Evolutionary conservation across 768 basidiomycete genomes (phyloP).

Genomic region (Termitomyces sp.): DNA sequence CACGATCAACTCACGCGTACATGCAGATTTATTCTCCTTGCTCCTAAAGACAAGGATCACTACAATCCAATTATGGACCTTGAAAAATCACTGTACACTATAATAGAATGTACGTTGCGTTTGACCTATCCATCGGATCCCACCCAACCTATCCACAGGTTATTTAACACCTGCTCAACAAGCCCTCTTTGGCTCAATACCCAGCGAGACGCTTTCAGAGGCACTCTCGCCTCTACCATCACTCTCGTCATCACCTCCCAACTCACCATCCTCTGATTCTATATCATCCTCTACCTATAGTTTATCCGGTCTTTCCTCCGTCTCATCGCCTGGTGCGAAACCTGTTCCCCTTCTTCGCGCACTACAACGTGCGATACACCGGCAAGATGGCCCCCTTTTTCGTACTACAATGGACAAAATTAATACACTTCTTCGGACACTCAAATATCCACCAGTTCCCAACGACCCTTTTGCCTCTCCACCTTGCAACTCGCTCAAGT

Average conservation of each 20-base stretch:
- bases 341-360: conserved; percentile 44
- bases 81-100: conserved; percentile 66
- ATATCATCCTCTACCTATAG: conserved; percentile 27
- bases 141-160: conserved; percentile 31
- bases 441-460: conserved; percentile 67
- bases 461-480: conserved; percentile 44
- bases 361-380: conserved; percentile 67
- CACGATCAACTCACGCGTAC: background rate
- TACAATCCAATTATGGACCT: conserved; percentile 85
- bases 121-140: conserved; percentile 6
- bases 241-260: conserved; percentile 37
- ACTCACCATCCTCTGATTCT: conserved; percentile 29
- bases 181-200: conserved; percentile 64
- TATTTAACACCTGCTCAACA: conserved; percentile 70
- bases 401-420: conserved; percentile 56
- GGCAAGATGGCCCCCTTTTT: conserved; percentile 71
- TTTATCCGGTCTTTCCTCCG: conserved; percentile 29
- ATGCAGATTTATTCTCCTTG: conserved; percentile 69
- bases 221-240: conserved; percentile 32
- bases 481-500: conserved; percentile 46
- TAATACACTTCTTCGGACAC: conserved; percentile 54
- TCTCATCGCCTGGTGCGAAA: conserved; percentile 24
- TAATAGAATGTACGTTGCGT: conserved; percentile 57
- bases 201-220: conserved; percentile 44
- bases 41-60: conserved; percentile 81